Base-by-base conservation (phyloP, 345 rosid species). In the Erucastrum elatum region DNA sequence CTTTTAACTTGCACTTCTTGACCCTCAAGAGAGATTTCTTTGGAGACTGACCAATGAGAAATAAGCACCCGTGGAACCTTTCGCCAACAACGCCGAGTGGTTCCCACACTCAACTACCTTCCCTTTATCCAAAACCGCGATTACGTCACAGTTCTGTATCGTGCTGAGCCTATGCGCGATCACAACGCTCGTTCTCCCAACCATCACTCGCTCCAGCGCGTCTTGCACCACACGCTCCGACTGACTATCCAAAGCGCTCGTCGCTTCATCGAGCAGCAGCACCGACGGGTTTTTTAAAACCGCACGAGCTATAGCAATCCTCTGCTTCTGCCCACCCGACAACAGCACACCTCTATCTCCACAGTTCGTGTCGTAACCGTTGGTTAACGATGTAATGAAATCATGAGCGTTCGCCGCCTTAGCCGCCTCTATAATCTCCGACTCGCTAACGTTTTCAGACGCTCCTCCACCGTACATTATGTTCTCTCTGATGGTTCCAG, bases 251-350 rank as follows among this genome's bases (percentile, higher is more conserved):
- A 62, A 62, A 30, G 66, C 37, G 4, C 66, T 61, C 10, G 66
- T 64, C 10, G 66, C 66, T 61, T 61, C 66, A 29, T 29, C 66
- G 17, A 61, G 37, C 1, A 61, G 8, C 66, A 61, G n/a, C 66
- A 61, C 66, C 0, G 37, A 61, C 7, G 66, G 66, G 37, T 86
- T 84, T 67, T 82, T 87, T 65, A 90, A 17, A 12, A 89, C 77
- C 3, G 96, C 91, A 0, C 96, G 80, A 0, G 91, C 90, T 8
- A 87, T 87, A 5, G 91, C 91, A 8, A 90, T 85, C 0, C 93
- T 77, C 15, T 89, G 95, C 71, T 88, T 88, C 27, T 90, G 92
- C 0, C 92, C 94, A 9, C 68, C 68, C 2, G 68, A 64, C 8
- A 90, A 72, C 11, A 87, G 93, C 16, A 83, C 65, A 55, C 93